Base-by-base conservation (phyloP, 148 eudicot species). In the Fagopyrum homotropicum region DNA sequence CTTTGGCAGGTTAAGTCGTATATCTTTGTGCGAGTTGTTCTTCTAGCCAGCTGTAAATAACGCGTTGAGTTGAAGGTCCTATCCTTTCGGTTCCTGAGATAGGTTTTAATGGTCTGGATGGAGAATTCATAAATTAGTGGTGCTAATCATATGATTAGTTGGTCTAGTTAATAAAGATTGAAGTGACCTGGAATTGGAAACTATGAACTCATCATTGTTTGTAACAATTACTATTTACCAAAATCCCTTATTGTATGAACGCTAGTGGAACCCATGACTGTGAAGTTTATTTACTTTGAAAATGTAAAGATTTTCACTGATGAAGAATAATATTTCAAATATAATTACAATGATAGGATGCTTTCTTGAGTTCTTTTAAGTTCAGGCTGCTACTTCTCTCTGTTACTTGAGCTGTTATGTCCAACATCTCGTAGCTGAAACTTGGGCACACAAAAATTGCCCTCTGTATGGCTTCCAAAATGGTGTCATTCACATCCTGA, bases 21-120 rank as follows among this genome's bases (percentile, higher is more conserved):
- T 63, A 60, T 45, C 69, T 79, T 61, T 63, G 69, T 10, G 29
- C 46, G 2, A 66, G 30, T 46, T 40, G 71, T 66, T 66, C 71
- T 66, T 66, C 17, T 66, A 40, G 9, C 47, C 71, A 66, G 71
- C 46, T 66, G 71, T 66, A 66, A 43, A 66, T 66, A 66, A 40
- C 43, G 71, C 40, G 71, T 40, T 66, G 71, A 66, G 46, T 61
- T 29, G 16, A 61, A 26, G 68, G 68, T 61, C 9, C 43, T 61
- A 0, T 8, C 44, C 44, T 29, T 29, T 61, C 15, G 22, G 68
- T 66, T 40, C 47, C 17, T 66, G 46, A 66, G 71, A 66, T 66
- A 35, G 46, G 44, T 26, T 63, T 63, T 29, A 1, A 6, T 26
- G 10, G 11, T 63, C 69, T 63, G 6, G n/a, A 26, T 4, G 69